Evolutionary conservation across 352 stramenopile genomes (phyloP), one percentile per base, ranked within the genome.

Genomic region (Thraustochytrium striatum): DNA sequence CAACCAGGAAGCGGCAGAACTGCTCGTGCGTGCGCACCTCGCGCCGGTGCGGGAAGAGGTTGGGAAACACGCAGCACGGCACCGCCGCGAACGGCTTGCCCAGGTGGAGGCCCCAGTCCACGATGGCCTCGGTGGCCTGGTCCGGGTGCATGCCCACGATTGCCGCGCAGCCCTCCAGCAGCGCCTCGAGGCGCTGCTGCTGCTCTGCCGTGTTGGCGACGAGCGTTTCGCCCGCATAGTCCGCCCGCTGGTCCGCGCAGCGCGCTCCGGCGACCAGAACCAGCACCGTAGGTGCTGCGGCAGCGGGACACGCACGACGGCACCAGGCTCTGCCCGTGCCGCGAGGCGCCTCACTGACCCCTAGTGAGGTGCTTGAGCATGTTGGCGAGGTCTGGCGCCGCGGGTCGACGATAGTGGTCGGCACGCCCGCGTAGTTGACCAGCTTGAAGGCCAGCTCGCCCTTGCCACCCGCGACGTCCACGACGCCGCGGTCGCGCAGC

Each of bases 71-170:
- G 81, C 94, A 98, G 81, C 94, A 98, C 1, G 94, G 94, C 25
- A 98, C 93, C 8, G 98, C 86, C 0, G 94, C 92, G 84, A 98
- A 98, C 0, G 93, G 90, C 78, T 98, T 98, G 69, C 89, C 82
- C 78, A 92, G 90, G 50, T 86, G 62, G 25, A 97, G 82, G 2
- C 93, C 93, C 33, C 91, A 87, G 82, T 98, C 91, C 1, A 98
- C 87, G 82, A 98, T 98, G 3, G 89, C 87, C 79, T 98, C 94
- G 0, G 94, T 98, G 3, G 94, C 94, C 79, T 94, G 91, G 82
- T 98, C 94, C 19, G 93, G 91, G 81, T 98, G 93, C 89, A 98
- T 96, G 0, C 93, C 93, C 1, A 97, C 83, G 38, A 98, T 86
- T 33, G 95, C 69, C 1, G 91, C 94, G 38, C 89, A 85, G 72